A percentile compares a stretch with the other conserved stretches of the same genome.
Evolutionary conservation across 73 alveolate genomes (phyloP).

Genomic region (Tetrahymena elliotti): DNA sequence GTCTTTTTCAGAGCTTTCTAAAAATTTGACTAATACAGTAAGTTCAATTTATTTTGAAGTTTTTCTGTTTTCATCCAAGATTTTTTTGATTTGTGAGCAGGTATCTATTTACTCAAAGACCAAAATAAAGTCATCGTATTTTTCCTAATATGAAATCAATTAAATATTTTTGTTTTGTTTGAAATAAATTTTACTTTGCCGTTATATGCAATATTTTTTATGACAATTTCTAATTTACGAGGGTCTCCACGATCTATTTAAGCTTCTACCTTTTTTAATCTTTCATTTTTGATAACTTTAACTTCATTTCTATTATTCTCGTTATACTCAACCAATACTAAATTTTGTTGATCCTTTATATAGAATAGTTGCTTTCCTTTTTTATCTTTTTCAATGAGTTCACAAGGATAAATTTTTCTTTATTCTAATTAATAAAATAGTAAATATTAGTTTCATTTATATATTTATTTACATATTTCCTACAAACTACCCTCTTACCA

Average conservation of each 20-base stretch:
- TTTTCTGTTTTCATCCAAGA: not conserved
- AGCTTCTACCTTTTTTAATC: not conserved
- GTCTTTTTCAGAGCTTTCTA: not conserved
- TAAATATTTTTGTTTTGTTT: not conserved
- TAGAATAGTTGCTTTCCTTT: not conserved
- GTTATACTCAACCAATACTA: not conserved
- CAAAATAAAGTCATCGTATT: not conserved
- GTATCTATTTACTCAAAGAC: not conserved
- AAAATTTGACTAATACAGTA: not conserved
- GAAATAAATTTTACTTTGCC: not conserved
- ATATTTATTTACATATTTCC: not conserved
- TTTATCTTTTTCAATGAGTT: not conserved
- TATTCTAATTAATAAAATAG: not conserved
- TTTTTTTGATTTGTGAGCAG: not conserved
- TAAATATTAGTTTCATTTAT: not conserved
- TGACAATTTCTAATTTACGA: not conserved
- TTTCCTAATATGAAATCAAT: not conserved
- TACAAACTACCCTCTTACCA: not conserved
- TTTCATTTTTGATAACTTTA: not conserved
- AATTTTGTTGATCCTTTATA: not conserved
- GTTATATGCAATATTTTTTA: not conserved
- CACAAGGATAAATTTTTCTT: not conserved
- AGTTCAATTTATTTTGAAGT: not conserved
- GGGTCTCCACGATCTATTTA: not conserved
- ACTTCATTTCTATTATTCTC: not conserved